These are phyloP conservation scores for Phytopythium kandeliae DNA, from an alignment of 352 stramenopile genomes.

Conservation along the genomic window DNA sequence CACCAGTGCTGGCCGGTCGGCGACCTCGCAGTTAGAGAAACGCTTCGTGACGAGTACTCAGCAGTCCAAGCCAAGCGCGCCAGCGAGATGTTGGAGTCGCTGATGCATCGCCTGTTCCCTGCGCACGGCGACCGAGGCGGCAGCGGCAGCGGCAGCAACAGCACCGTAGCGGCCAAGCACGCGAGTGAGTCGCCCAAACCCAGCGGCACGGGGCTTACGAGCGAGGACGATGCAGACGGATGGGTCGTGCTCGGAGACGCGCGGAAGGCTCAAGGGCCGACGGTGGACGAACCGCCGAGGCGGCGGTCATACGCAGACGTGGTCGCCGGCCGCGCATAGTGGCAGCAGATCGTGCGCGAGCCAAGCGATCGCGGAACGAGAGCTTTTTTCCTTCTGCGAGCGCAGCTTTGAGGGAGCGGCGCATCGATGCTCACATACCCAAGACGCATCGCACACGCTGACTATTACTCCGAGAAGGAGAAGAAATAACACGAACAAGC, in stretches of 20 bases:
- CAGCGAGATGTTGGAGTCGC: conserved; percentile 24
- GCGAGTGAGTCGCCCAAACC: conserved; percentile 5
- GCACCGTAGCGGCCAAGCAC: conserved; percentile 7
- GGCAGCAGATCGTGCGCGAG: background rate
- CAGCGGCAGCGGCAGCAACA: too few relatives aligned
- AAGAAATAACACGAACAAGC: background rate
- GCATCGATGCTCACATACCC: too few relatives aligned
- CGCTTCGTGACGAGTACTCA: too few relatives aligned
- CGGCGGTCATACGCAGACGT: conserved; percentile 40
- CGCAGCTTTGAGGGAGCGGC: background rate
- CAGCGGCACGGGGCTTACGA: conserved; percentile 23
- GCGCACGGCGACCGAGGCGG: background rate
- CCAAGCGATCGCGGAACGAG: background rate
- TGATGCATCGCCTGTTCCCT: conserved; percentile 30
- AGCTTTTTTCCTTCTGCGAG: background rate
- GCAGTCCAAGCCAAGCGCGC: background rate
- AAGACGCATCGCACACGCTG: too few relatives aligned
- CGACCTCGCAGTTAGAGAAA: background rate
- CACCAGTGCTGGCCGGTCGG: too few relatives aligned
- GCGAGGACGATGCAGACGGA: conserved; percentile 33
- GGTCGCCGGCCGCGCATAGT: conserved; percentile 22
- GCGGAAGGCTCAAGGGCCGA: conserved; percentile 14
- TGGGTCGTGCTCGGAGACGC: conserved; percentile 35
- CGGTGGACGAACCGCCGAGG: conserved; percentile 12
- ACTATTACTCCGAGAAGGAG: conserved; percentile 8